These are phyloP conservation scores for Aspergillus ellipticus DNA, from an alignment of 495 filamentous ascomycete species.

Conservation along the genomic window DNA sequence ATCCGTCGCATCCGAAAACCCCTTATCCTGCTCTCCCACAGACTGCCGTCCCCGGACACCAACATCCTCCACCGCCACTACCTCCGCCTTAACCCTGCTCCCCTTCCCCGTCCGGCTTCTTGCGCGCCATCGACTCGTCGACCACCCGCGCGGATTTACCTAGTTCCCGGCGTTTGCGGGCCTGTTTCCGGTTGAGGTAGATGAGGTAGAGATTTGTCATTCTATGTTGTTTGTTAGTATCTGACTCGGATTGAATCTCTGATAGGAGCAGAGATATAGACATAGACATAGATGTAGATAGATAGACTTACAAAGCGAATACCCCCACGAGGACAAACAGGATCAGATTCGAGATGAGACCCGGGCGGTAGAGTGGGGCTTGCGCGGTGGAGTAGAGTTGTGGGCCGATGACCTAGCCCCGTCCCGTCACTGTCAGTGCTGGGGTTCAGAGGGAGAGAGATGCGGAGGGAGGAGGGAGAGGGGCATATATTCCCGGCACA, in stretches of 20 bases:
- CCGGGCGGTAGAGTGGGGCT: constrained; percentile 22
- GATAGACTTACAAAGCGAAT: constrained; percentile 18
- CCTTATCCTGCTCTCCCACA: constrained; percentile 14
- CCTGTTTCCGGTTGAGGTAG: constrained; percentile 44
- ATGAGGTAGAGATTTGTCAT: constrained; percentile 40
- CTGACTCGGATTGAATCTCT: too few relatives aligned
- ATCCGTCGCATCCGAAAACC: constrained; percentile 25
- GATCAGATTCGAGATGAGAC: constrained; percentile 24
- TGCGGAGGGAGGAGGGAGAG: too few relatives aligned
- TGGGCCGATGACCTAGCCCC: constrained; percentile 16
- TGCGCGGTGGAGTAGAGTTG: constrained; percentile 22
- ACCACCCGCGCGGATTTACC: constrained; percentile 20
- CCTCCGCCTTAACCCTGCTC: constrained; percentile 17
- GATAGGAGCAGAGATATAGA: too few relatives aligned
- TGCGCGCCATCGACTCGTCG: constrained; percentile 22
- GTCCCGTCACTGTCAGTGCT: too few relatives aligned
- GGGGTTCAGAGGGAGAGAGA: too few relatives aligned
- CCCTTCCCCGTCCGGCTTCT: constrained; percentile 11
- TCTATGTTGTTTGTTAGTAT: constrained; percentile 1
- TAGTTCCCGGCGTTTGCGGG: constrained; percentile 36
- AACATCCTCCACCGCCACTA: constrained; percentile 19
- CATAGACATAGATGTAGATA: not conserved
- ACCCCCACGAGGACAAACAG: constrained; percentile 22
- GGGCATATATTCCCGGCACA: constrained; percentile 24
- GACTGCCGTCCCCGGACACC: not conserved